These are phyloP conservation scores for Colletotrichum sp. DNA, from an alignment of 2,329 filamentous ascomycete genomes.

Conservation along the genomic window DNA sequence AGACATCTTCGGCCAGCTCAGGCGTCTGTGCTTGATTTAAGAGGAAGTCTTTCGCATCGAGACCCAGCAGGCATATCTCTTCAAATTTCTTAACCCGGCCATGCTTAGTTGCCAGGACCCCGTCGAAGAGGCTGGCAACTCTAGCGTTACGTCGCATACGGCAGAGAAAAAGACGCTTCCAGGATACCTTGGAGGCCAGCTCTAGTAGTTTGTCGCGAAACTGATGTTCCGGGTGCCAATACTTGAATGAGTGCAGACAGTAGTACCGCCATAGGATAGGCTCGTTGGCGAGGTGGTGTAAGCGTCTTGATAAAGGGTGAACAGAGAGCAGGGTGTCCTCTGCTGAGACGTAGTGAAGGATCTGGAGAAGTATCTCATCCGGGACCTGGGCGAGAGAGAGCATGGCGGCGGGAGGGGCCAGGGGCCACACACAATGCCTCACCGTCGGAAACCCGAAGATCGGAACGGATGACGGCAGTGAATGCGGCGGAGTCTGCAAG, in stretches of 20 bases:
- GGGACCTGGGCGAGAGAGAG: conserved; percentile 60
- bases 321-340: conserved; percentile 55
- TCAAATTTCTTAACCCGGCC: conserved; percentile 73
- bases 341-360: conserved; percentile 69
- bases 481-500: not conserved
- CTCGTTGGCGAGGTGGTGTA: conserved; percentile 71
- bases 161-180: conserved; percentile 72
- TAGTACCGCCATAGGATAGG: conserved; percentile 81
- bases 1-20: conserved; percentile 70
- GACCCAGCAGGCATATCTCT: conserved; percentile 74
- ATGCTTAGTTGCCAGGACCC: conserved; percentile 73
- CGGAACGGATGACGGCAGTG: not conserved
- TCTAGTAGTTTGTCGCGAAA: conserved; percentile 60
- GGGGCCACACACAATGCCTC: not conserved
- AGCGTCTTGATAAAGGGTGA: conserved; percentile 63
- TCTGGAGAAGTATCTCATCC: conserved; percentile 83
- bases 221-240: conserved; percentile 75
- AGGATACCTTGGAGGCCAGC: conserved; percentile 65
- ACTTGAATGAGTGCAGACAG: conserved; percentile 71
- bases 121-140: conserved; percentile 64
- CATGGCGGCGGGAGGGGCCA: conserved; percentile 25
- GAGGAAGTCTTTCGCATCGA: conserved; percentile 88
- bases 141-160: conserved; percentile 58
- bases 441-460: not conserved
- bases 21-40: conserved; percentile 66